Evolutionary conservation across 2,329 filamentous ascomycete genomes (phyloP).

Genomic region (Fusarium sp.): DNA sequence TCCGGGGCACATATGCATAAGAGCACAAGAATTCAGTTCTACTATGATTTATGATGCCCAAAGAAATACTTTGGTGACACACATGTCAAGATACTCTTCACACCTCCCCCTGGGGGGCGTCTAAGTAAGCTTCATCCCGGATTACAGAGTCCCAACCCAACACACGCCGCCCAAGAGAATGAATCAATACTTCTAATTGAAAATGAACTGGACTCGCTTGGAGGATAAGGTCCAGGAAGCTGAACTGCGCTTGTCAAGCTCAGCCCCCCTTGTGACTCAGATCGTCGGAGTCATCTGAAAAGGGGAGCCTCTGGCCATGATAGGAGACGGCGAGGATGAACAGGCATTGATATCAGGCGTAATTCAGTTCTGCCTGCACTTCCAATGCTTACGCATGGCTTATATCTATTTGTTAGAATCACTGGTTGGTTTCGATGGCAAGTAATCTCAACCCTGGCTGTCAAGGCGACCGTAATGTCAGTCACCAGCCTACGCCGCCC

Average conservation of each 20-base stretch:
- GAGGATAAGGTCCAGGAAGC: neutral
- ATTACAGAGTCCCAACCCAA: neutral
- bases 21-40: neutral
- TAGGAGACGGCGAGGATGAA: neutral
- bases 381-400: neutral
- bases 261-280: neutral
- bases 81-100: neutral
- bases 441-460: neutral
- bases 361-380: neutral
- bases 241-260: neutral
- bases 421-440: neutral
- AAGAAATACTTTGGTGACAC: neutral
- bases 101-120: neutral
- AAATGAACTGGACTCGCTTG: fast-evolving
- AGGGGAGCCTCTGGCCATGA: neutral
- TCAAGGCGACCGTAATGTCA: neutral
- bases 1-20: neutral
- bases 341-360: neutral
- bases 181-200: neutral
- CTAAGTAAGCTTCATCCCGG: neutral
- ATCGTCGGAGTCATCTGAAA: neutral
- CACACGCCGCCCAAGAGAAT: neutral
- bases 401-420: neutral
- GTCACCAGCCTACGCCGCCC: neutral
- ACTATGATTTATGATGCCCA: neutral